Evolutionary conservation across 768 basidiomycete species (phyloP).

Genomic region (Mycena epipterygia): DNA sequence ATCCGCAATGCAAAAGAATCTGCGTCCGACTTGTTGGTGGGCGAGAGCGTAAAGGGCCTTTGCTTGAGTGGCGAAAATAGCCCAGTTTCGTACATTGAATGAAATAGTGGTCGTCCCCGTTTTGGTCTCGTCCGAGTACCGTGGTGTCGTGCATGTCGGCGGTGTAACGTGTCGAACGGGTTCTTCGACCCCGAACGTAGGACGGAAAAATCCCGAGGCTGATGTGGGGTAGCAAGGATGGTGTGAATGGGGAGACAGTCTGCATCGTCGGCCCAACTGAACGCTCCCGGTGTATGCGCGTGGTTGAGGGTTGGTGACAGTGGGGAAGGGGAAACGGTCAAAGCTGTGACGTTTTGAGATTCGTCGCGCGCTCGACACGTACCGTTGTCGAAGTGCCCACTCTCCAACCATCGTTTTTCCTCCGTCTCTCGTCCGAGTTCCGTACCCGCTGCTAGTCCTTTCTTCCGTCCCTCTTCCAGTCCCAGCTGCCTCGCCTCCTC

Average conservation of each 20-base stretch:
- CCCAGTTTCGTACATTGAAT: not conserved
- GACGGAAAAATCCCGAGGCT: conserved; percentile 9
- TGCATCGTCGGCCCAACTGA: conserved; percentile 3
- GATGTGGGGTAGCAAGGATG: not conserved
- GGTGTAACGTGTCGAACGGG: conserved; percentile 1
- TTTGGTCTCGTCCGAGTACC: not conserved
- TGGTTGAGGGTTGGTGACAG: not conserved
- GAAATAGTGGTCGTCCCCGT: not conserved
- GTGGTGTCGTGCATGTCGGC: not conserved
- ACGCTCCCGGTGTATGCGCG: not conserved
- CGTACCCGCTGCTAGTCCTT: not conserved
- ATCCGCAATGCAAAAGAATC: not conserved
- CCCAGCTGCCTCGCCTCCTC: conserved; percentile 3
- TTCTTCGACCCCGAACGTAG: conserved; percentile 8
- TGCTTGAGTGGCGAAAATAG: not conserved
- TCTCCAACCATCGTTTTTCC: not conserved
- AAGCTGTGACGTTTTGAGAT: not conserved
- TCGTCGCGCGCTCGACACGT: not conserved
- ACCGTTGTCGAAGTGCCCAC: conserved; percentile 2
- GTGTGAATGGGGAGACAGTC: conserved; percentile 8
- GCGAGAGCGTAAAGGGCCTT: not conserved
- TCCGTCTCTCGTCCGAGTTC: not conserved
- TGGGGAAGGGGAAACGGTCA: not conserved
- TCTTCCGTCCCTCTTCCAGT: not conserved
- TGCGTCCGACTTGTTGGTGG: not conserved